A percentile compares a stretch with the other conserved stretches of the same genome.
Conservation (phyloP, 208 protist species). For the Acanthamoeba healyi region DNA sequence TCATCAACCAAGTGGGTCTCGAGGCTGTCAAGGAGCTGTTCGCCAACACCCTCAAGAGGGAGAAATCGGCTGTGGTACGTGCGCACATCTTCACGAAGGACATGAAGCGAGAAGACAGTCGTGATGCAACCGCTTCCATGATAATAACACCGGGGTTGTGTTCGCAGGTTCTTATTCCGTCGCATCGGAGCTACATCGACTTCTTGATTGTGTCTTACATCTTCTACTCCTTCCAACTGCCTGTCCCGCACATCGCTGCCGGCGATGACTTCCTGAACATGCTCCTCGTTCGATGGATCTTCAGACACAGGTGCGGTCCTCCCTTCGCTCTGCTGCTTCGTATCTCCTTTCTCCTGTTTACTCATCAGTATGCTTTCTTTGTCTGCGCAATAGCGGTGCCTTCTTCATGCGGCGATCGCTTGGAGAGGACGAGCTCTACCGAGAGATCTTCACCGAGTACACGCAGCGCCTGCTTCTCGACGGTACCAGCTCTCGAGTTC, state of each 20-base stretch:
- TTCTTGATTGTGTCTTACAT: slow-evolving; percentile 85
- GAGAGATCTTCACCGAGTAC: slow-evolving; percentile 82
- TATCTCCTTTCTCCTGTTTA: background rate
- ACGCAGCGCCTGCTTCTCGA: slow-evolving; percentile 79
- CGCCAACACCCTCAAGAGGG: slow-evolving; percentile 6
- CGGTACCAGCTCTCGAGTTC: too few species aligned
- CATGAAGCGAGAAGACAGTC: too few species aligned
- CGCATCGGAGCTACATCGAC: slow-evolving; percentile 84
- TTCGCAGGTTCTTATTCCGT: slow-evolving; percentile 79
- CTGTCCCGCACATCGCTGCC: slow-evolving; percentile 80
- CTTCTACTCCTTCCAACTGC: slow-evolving; percentile 77
- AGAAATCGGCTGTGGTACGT: slow-evolving; percentile 53
- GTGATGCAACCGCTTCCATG: too few species aligned
- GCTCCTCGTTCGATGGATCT: slow-evolving; percentile 76
- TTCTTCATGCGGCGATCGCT: slow-evolving; percentile 84
- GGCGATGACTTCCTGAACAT: slow-evolving; percentile 85
- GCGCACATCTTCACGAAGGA: background rate
- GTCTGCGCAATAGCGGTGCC: slow-evolving; percentile 61
- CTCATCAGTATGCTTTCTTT: background rate
- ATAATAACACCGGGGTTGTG: background rate
- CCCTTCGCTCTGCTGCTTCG: background rate
- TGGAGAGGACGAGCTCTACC: slow-evolving; percentile 82
- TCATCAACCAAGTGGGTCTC: slow-evolving; percentile 64
- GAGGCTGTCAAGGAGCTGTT: slow-evolving; percentile 66
- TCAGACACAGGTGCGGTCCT: slow-evolving; percentile 65